These are phyloP conservation scores for Chlamydomonas schloesseri DNA, from an alignment of 139 green algal genomes.

Conservation along the genomic window DNA sequence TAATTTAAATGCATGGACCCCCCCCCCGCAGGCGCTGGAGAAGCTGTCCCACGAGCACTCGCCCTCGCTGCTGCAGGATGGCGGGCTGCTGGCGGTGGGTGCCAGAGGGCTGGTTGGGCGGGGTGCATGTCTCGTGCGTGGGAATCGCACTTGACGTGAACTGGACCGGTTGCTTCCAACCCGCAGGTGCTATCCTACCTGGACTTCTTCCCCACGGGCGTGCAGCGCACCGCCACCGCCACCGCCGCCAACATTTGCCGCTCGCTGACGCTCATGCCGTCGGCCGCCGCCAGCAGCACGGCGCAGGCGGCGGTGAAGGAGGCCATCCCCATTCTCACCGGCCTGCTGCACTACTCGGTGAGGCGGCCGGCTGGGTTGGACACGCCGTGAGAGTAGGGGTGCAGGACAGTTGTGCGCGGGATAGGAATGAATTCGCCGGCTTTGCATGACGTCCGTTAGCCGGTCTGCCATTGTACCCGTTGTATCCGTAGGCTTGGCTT, in stretches of 20 bases:
- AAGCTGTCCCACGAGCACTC: slow-evolving; percentile 95
- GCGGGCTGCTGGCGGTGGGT: slow-evolving; percentile 84
- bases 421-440: no score
- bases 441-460: no score
- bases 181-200: slow-evolving; percentile 89
- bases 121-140: no score
- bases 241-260: slow-evolving; percentile 95
- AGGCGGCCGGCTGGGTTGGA: background rate
- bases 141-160: no score
- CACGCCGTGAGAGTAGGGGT: no score
- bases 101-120: no score
- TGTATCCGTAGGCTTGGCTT: no score
- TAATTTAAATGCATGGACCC: no score
- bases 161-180: background rate
- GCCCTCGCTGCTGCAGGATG: slow-evolving; percentile 75
- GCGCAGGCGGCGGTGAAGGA: slow-evolving; percentile 62
- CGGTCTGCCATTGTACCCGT: no score
- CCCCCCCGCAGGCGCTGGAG: slow-evolving; percentile 83
- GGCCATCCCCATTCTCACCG: slow-evolving; percentile 89
- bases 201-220: slow-evolving; percentile 95
- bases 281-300: slow-evolving; percentile 24
- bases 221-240: slow-evolving; percentile 91
- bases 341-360: slow-evolving; percentile 86
- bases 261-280: slow-evolving; percentile 61
- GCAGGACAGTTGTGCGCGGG: no score